These are phyloP conservation scores for Pholiota molesta DNA, from an alignment of 768 basidiomycete species.

Conservation along the genomic window DNA sequence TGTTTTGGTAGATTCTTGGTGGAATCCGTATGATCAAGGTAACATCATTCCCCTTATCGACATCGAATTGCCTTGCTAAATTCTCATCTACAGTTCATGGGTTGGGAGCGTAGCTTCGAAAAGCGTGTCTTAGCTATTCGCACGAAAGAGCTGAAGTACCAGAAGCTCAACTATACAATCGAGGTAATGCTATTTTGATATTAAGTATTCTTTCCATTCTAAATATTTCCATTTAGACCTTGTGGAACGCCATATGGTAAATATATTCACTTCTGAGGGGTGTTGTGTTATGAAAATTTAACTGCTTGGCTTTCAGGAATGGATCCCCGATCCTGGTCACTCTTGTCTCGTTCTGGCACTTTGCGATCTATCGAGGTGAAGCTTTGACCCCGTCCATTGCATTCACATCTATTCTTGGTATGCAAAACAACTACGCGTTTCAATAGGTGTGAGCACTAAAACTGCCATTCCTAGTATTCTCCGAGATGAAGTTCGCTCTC, in stretches of 20 bases:
- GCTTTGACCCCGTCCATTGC: constrained; percentile 81
- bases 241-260: constrained; percentile 54
- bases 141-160: constrained; percentile 81
- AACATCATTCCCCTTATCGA: constrained; percentile 3
- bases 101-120: constrained; percentile 91
- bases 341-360: constrained; percentile 70
- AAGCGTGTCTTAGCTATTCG: constrained; percentile 70
- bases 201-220: neutral
- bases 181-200: constrained; percentile 48
- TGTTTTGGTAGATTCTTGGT: constrained; percentile 64
- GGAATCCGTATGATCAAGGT: constrained; percentile 90
- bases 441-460: neutral
- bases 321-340: constrained; percentile 69
- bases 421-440: neutral
- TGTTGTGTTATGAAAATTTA: neutral
- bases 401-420: constrained; percentile 50
- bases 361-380: constrained; percentile 69
- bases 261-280: too few species aligned
- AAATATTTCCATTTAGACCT: constrained; percentile 28
- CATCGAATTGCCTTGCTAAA: neutral
- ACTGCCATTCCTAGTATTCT: constrained; percentile 59
- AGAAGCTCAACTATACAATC: constrained; percentile 84
- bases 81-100: constrained; percentile 72
- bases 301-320: constrained; percentile 41
- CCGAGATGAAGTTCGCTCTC: constrained; percentile 85